Conservation (phyloP, 1,139 yeast genomes). For the Geotrichum citri-aurantii region DNA sequence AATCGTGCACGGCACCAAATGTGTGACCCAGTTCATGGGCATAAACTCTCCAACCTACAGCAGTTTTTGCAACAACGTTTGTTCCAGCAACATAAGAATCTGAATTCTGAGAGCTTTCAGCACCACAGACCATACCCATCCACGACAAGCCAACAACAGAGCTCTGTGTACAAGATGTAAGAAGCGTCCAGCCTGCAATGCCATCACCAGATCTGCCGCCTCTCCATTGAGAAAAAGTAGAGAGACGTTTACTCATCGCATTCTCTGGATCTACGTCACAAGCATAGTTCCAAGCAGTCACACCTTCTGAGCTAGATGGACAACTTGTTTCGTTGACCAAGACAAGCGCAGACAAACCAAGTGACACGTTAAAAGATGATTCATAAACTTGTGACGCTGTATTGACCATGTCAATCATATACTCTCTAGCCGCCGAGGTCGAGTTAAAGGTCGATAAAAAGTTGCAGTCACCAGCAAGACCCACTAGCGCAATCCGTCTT, state of each 20-base stretch:
- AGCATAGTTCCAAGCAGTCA: slow-evolving; percentile 33
- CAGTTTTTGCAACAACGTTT: slow-evolving; percentile 35
- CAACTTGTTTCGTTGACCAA: slow-evolving; percentile 25
- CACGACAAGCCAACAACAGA: slow-evolving; percentile 40
- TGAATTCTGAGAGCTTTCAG: slow-evolving; percentile 18
- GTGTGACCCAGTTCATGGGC: slow-evolving; percentile 42
- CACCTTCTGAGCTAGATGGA: slow-evolving; percentile 21
- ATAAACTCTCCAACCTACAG: slow-evolving; percentile 37
- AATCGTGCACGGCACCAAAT: slow-evolving; percentile 43
- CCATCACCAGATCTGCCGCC: slow-evolving; percentile 32
- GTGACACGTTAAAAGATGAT: slow-evolving; percentile 36
- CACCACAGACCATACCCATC: slow-evolving; percentile 37
- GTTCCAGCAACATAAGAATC: slow-evolving; percentile 33
- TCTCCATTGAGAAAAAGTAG: slow-evolving; percentile 35
- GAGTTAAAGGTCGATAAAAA: slow-evolving; percentile 31
- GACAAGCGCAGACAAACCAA: slow-evolving; percentile 31
- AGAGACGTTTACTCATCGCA: slow-evolving; percentile 32
- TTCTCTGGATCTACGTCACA: slow-evolving; percentile 25
- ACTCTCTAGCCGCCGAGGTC: slow-evolving; percentile 31
- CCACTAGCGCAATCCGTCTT: slow-evolving; percentile 35
- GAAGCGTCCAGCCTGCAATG: slow-evolving; percentile 38
- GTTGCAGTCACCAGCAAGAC: slow-evolving; percentile 40
- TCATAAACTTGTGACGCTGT: slow-evolving; percentile 38
- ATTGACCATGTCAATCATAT: slow-evolving; percentile 35
- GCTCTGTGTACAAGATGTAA: slow-evolving; percentile 36